Evolutionary conservation across 495 filamentous ascomycete species (phyloP), one percentile per base, ranked within the genome.

Genomic region (Pseudevernia furfuracea): DNA sequence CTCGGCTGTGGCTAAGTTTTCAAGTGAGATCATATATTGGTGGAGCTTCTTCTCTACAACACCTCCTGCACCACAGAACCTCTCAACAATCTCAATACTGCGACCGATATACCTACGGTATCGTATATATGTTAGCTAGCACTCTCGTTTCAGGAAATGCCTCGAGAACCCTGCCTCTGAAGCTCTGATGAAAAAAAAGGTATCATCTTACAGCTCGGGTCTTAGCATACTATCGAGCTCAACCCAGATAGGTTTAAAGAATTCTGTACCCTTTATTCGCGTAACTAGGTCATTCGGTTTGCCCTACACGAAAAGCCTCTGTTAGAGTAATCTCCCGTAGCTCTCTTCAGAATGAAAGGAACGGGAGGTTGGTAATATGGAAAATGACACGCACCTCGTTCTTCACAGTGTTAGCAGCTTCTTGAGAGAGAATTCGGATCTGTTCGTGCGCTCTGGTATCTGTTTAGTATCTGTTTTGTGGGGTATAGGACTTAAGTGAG

Each of bases 381-480:
- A 44, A 44, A 44, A n/a, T 44, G 41, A 44, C 41, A n/a, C 41
- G 41, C 41, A 44, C 41, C 41, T 44, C 41, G 41, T 82, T 81
- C 81, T 97, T 97, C 60, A 97, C 91, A n/a, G 87, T 84, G 48
- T 81, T 81, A 66, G 81, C 82, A 8, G 93, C 91, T 78, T 97
- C 80, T 75, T 93, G 91, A 25, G 84, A 89, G 64, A 97, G 80
- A 72, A 63, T 74, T 76, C 80, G 80, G 67, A 97, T 91, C 72
- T 90, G 79, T 78, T 97, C 94, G 74, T 98, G 94, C 11, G 93
- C 88, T 37, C 41, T 44, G 41, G 19, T 44, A 44, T n/a, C 41
- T 44, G 41, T 17, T 44, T 44, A 44, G 41, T 44, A 44, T 44
- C 19, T 44, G 41, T 44, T 44, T 44, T 44, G 41, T 44, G 41